Percentiles rank a stretch among this genome's conserved stretches.
phyloP scores from a whole-genome alignment of 2,329 filamentous ascomycete species.

The Colletotrichum somersetense region DNA sequence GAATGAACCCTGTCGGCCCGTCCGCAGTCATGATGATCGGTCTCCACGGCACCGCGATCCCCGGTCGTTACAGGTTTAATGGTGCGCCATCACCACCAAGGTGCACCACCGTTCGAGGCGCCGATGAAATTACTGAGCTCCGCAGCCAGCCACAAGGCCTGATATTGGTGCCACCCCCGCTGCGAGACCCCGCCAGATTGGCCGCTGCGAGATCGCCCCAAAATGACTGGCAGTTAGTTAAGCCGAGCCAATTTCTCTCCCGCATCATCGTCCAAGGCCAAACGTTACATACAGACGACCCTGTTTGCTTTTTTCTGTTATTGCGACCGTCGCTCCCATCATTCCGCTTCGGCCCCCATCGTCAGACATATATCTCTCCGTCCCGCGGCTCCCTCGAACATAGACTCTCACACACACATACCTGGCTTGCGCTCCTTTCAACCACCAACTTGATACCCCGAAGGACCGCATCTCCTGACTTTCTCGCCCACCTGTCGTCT shows the following conservation, averaged over 20 bases:
- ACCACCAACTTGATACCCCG: constrained; percentile 41
- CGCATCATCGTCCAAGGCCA: constrained; percentile 24
- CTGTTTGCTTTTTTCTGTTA: constrained; percentile 25
- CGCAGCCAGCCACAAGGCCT: constrained; percentile 39
- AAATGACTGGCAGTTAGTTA: constrained; percentile 16
- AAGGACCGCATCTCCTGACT: constrained; percentile 21
- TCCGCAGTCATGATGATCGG: constrained; percentile 32
- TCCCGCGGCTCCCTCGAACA: background rate
- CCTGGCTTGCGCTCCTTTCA: constrained; percentile 9
- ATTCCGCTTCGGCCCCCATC: constrained; percentile 15
- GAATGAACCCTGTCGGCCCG: constrained; percentile 29
- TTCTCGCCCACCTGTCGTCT: background rate
- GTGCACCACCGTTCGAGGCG: constrained; percentile 32
- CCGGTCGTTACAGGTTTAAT: constrained; percentile 37
- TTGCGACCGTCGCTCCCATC: constrained; percentile 37
- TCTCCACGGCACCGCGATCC: constrained; percentile 41
- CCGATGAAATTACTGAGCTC: constrained; percentile 39
- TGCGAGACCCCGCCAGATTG: constrained; percentile 41
- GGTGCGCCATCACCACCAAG: constrained; percentile 15
- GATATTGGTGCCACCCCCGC: constrained; percentile 41
- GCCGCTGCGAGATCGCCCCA: constrained; percentile 32
- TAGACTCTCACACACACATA: background rate
- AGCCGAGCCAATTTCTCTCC: constrained; percentile 40
- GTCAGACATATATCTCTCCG: constrained; percentile 31
- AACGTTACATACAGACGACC: constrained; percentile 41